These are phyloP conservation scores for Diaporthe humulicola DNA, from an alignment of 2,329 filamentous ascomycete genomes.

Conservation along the genomic window DNA sequence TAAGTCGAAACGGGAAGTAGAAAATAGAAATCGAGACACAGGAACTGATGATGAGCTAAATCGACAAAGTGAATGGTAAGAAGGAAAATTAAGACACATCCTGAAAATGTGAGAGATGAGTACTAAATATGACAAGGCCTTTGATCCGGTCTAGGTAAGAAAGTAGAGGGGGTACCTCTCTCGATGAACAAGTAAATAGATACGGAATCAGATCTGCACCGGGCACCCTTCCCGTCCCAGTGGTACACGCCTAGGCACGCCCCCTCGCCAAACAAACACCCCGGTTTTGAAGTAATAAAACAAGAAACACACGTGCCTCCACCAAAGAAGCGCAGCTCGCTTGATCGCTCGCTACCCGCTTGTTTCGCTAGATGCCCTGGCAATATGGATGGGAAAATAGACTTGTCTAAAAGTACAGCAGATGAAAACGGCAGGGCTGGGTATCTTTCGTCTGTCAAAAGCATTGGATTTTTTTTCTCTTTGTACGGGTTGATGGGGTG, in stretches of 20 bases:
- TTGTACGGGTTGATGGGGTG: background rate
- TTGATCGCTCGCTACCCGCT: slow-evolving; percentile 1
- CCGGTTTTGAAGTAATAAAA: slow-evolving; percentile 15
- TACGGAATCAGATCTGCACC: slow-evolving; percentile 25
- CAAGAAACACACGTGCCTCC: slow-evolving; percentile 12
- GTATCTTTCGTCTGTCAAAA: slow-evolving; percentile 33
- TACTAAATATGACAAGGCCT: background rate
- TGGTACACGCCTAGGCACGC: slow-evolving; percentile 19
- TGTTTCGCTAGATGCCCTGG: slow-evolving; percentile 18
- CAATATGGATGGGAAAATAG: background rate
- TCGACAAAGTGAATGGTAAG: slow-evolving; percentile 10
- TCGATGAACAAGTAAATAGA: background rate
- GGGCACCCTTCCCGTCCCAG: background rate
- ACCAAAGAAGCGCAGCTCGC: slow-evolving; percentile 9
- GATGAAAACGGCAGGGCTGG: slow-evolving; percentile 28
- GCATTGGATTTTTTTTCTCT: slow-evolving; percentile 11
- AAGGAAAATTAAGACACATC: slow-evolving; percentile 1
- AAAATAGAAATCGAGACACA: background rate
- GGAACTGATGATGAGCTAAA: background rate
- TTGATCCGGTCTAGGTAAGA: slow-evolving; percentile 27
- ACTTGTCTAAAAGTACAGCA: slow-evolving; percentile 29
- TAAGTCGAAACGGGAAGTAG: background rate
- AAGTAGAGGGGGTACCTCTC: background rate
- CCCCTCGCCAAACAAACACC: background rate
- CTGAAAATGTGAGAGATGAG: background rate